Conservation (phyloP, 345 rosid species). For the Atalantia buxifolia region DNA sequence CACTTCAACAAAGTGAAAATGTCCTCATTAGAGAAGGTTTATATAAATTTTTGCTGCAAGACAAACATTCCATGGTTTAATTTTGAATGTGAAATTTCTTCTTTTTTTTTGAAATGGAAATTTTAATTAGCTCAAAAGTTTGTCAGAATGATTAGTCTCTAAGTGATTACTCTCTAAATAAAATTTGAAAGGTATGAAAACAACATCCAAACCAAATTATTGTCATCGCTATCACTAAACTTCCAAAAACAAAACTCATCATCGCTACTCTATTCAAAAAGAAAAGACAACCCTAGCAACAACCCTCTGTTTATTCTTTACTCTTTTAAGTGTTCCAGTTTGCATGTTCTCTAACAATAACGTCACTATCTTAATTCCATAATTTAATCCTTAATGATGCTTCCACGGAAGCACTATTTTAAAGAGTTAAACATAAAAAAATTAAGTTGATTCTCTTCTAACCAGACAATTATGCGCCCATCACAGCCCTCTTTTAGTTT, state of each 20-base stretch:
- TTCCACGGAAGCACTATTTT: not conserved
- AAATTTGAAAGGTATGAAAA: not conserved
- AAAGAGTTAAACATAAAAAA: not conserved
- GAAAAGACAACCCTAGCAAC: constrained; percentile 13
- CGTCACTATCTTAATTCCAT: constrained; percentile 8
- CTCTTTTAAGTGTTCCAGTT: not conserved
- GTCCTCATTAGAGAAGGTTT: no score
- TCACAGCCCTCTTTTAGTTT: not conserved
- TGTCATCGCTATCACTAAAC: not conserved
- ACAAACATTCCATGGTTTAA: no score
- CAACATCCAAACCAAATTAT: constrained; percentile 10
- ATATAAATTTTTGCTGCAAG: no score
- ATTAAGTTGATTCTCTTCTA: constrained; percentile 30
- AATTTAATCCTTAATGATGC: constrained; percentile 19
- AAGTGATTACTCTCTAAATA: not conserved
- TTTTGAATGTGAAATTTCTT: no score
- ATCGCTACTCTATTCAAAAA: not conserved
- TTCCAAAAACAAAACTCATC: not conserved
- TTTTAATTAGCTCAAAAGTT: not conserved
- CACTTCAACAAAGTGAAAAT: no score
- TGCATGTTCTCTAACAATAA: constrained; percentile 14
- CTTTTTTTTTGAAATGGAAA: no score
- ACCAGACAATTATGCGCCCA: not conserved
- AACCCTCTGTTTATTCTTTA: not conserved
- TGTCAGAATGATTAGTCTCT: not conserved